Conservation (phyloP, 495 filamentous ascomycete species). For the Xylaria palmicola region DNA sequence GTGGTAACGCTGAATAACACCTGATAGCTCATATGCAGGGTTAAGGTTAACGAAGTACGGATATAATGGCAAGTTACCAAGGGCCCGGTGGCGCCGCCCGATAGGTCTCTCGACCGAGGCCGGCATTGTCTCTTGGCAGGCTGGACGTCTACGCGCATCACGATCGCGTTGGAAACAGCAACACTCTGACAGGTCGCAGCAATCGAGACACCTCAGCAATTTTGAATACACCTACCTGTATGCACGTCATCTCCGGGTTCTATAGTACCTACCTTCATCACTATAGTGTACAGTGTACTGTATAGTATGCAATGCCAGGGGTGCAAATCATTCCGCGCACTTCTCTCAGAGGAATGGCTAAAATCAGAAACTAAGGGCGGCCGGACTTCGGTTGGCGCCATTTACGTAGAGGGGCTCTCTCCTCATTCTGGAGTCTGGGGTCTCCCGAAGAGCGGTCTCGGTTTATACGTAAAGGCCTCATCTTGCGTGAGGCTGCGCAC, state of each 20-base stretch:
- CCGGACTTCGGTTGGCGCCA: too few species aligned
- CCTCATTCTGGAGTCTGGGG: too few species aligned
- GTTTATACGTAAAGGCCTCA: neutral
- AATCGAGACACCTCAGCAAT: too few species aligned
- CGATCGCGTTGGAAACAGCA: neutral
- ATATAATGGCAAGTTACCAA: neutral
- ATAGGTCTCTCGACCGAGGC: constrained; percentile 3
- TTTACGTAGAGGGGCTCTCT: too few species aligned
- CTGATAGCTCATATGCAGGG: neutral
- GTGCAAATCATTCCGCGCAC: neutral
- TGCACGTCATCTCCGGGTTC: constrained; percentile 5
- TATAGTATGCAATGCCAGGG: too few species aligned
- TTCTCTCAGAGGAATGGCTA: neutral
- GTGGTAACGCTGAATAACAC: neutral
- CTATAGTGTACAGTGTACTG: too few species aligned
- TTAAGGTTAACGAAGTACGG: neutral
- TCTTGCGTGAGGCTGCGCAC: neutral
- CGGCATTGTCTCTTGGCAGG: neutral
- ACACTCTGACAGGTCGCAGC: neutral
- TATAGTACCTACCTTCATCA: neutral
- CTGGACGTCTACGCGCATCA: neutral
- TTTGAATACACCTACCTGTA: too few species aligned
- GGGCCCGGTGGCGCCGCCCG: neutral
- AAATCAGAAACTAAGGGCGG: neutral
- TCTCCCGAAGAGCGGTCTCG: too few species aligned